These are phyloP conservation scores for Psophocarpus tetragonolobus DNA, from an alignment of 306 rosid genomes.

Conservation along the genomic window DNA sequence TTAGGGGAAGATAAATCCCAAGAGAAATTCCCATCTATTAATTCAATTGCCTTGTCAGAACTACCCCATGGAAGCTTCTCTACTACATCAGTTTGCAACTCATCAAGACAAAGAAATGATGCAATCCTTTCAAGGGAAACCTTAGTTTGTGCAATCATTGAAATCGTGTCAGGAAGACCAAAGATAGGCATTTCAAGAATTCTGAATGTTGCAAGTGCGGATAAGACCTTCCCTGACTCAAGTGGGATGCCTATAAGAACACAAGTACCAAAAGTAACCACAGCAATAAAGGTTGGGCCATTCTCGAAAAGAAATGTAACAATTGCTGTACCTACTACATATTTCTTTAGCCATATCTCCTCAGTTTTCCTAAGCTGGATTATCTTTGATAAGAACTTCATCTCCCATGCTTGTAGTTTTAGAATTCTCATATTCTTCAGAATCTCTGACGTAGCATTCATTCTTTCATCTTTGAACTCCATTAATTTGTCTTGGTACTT, in stretches of 20 bases:
- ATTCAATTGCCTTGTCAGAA: conserved; percentile 61
- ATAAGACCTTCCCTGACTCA: conserved; percentile 85
- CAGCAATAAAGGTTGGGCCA: conserved; percentile 77
- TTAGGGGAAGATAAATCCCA: conserved; percentile 63
- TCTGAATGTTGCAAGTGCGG: conserved; percentile 81
- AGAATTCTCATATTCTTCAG: conserved; percentile 84
- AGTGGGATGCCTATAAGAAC: conserved; percentile 77
- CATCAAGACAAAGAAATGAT: conserved; percentile 69
- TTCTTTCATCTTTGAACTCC: conserved; percentile 81
- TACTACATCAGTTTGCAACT: conserved; percentile 58
- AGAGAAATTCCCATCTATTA: conserved; percentile 71
- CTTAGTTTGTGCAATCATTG: conserved; percentile 74
- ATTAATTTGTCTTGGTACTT: conserved; percentile 74
- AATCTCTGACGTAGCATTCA: conserved; percentile 81
- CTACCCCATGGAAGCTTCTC: conserved; percentile 70
- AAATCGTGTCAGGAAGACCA: conserved; percentile 64
- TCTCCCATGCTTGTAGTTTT: conserved; percentile 91
- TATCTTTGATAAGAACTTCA: conserved; percentile 80
- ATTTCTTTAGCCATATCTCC: conserved; percentile 67
- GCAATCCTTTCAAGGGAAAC: conserved; percentile 84
- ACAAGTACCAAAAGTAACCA: conserved; percentile 77
- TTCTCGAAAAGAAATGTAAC: conserved; percentile 60
- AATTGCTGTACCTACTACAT: conserved; percentile 44
- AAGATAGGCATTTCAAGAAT: conserved; percentile 85
- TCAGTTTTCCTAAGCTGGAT: conserved; percentile 57